phyloP scores from a whole-genome alignment of 257 asterid species.

The Linderniella brevidens region DNA sequence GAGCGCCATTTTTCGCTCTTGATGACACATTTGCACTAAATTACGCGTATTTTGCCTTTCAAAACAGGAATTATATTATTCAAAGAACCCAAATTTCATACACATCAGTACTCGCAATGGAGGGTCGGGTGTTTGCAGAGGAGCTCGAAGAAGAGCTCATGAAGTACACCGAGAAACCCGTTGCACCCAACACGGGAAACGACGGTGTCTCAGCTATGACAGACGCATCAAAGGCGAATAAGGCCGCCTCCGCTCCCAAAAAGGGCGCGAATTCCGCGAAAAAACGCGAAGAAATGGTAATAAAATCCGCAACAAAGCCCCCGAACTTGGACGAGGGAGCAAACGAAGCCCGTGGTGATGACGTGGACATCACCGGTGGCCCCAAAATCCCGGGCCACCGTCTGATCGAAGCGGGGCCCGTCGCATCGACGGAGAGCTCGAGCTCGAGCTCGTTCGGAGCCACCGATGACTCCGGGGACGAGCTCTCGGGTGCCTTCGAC shows the following conservation, averaged over 20 bases:
- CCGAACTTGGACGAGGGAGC: too few species aligned
- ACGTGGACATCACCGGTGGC: conserved; percentile 29
- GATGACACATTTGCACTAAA: too few species aligned
- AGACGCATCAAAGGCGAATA: neutral
- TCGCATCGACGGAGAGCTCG: conserved; percentile 60
- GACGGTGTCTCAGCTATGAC: too few species aligned
- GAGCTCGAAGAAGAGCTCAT: conserved; percentile 40
- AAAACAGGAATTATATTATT: too few species aligned
- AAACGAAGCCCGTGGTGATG: conserved; percentile 21
- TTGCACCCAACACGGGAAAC: too few species aligned
- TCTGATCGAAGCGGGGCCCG: conserved; percentile 20
- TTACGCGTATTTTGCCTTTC: too few species aligned
- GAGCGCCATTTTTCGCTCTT: too few species aligned
- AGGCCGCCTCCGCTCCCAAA: neutral
- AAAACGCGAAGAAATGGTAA: too few species aligned
- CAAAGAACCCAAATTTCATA: too few species aligned
- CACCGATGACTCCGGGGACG: conserved; percentile 25
- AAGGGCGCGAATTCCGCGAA: too few species aligned
- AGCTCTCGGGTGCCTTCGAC: conserved; percentile 15
- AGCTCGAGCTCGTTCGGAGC: conserved; percentile 66
- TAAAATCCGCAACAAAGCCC: too few species aligned
- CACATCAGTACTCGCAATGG: neutral
- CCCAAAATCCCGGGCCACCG: conserved; percentile 19
- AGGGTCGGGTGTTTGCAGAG: conserved; percentile 20
- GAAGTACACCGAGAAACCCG: conserved; percentile 25